Evolutionary conservation across 345 rosid species (phyloP).

Genomic region (Mercurialis annua): DNA sequence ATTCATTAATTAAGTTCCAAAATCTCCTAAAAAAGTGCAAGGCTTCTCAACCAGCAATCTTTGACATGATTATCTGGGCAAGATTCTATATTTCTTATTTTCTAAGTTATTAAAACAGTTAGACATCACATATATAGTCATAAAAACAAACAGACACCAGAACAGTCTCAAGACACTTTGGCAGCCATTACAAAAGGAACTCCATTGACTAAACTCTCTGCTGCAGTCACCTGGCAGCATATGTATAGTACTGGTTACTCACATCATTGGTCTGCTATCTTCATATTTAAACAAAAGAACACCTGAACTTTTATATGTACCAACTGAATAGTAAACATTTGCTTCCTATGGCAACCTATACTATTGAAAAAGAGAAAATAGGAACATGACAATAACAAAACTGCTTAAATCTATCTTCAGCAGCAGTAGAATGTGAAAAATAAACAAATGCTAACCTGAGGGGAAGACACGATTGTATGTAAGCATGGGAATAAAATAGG

Average conservation of each 20-base stretch:
- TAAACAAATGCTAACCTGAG: conserved; percentile 54
- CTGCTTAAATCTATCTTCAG: conserved; percentile 5
- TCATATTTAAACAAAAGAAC: neutral
- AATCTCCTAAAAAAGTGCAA: neutral
- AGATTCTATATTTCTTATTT: neutral
- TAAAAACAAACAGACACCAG: no score
- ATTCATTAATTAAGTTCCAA: neutral
- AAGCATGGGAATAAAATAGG: conserved; percentile 82
- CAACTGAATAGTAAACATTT: no score
- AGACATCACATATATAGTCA: no score
- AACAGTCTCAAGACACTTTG: conserved; percentile 2
- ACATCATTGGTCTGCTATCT: neutral
- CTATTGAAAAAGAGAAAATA: no score
- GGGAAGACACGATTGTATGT: conserved; percentile 69
- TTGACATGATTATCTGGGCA: neutral
- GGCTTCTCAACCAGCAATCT: neutral
- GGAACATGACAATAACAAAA: neutral
- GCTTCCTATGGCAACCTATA: no score
- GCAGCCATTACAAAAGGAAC: neutral
- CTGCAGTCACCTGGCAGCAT: neutral
- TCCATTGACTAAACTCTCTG: neutral
- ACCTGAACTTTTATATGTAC: neutral
- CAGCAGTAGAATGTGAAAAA: conserved; percentile 3
- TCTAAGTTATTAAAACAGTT: neutral
- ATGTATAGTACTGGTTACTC: neutral